phyloP scores from a whole-genome alignment of 2,329 filamentous ascomycete species.

The Nothophoma quercina region DNA sequence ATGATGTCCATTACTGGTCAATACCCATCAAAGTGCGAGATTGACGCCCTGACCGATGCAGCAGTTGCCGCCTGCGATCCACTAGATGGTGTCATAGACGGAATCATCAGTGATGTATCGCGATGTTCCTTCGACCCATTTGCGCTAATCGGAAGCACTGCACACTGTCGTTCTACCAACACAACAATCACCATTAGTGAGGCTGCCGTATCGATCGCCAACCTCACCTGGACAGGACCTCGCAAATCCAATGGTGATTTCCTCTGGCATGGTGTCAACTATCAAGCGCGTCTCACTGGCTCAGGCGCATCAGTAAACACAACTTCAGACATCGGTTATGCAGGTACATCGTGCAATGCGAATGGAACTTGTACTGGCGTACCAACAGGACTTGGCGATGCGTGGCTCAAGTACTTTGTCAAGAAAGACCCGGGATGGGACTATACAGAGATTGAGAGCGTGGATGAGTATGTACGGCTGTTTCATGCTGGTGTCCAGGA shows the following conservation, averaged over 20 bases:
- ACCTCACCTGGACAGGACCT: slow-evolving; percentile 24
- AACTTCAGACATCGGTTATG: slow-evolving; percentile 12
- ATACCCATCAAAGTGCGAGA: slow-evolving; percentile 28
- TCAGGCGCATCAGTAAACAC: neutral
- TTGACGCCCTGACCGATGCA: slow-evolving; percentile 15
- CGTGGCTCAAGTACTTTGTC: slow-evolving; percentile 24
- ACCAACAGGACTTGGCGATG: slow-evolving; percentile 15
- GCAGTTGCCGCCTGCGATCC: slow-evolving; percentile 27
- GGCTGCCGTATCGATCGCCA: slow-evolving; percentile 19
- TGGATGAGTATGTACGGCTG: slow-evolving; percentile 10
- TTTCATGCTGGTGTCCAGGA: slow-evolving; percentile 17
- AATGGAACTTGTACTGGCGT: slow-evolving; percentile 19
- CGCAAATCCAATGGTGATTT: slow-evolving; percentile 16
- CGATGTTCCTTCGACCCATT: slow-evolving; percentile 16
- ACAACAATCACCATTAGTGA: slow-evolving; percentile 10
- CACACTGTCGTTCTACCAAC: slow-evolving; percentile 11
- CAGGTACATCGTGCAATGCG: slow-evolving; percentile 14
- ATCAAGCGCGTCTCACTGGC: slow-evolving; percentile 14
- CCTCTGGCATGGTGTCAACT: slow-evolving; percentile 22
- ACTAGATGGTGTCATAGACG: slow-evolving; percentile 38
- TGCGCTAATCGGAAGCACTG: slow-evolving; percentile 12
- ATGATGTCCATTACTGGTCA: slow-evolving; percentile 33
- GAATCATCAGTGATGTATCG: slow-evolving; percentile 35
- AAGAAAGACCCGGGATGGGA: slow-evolving; percentile 18
- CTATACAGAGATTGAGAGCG: slow-evolving; percentile 11